These are phyloP conservation scores for Malassezia japonica DNA, from an alignment of 1,284 basidiomycete genomes.

Conservation along the genomic window DNA sequence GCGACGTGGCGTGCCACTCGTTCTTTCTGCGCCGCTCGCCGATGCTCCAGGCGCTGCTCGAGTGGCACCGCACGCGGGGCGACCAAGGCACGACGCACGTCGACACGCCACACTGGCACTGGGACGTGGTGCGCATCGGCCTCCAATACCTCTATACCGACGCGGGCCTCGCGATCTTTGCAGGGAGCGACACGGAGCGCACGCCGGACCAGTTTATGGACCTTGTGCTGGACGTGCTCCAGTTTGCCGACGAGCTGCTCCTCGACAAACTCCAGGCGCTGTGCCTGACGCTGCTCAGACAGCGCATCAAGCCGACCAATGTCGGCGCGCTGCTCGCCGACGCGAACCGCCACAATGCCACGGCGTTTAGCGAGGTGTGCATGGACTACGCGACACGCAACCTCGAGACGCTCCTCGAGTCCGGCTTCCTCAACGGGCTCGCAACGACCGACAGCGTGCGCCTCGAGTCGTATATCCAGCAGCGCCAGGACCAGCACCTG, in stretches of 20 bases:
- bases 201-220: constrained; percentile 70
- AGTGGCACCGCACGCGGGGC: constrained; percentile 65
- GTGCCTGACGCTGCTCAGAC: constrained; percentile 56
- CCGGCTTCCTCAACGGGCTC: constrained; percentile 64
- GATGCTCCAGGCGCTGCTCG: constrained; percentile 79
- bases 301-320: constrained; percentile 65
- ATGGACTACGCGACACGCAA: constrained; percentile 74
- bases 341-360: constrained; percentile 68
- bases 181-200: constrained; percentile 43
- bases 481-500: constrained; percentile 61
- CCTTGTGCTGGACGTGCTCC: constrained; percentile 77
- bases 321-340: constrained; percentile 72
- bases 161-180: constrained; percentile 59
- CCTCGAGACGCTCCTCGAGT: constrained; percentile 79
- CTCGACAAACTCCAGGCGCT: constrained; percentile 73
- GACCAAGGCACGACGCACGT: constrained; percentile 58
- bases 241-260: constrained; percentile 76
- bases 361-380: constrained; percentile 61
- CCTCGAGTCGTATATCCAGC: constrained; percentile 58
- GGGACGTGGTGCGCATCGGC: constrained; percentile 68
- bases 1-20: constrained; percentile 63
- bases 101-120: constrained; percentile 64
- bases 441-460: constrained; percentile 60
- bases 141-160: constrained; percentile 73
- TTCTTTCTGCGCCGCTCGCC: constrained; percentile 68